A percentile compares a stretch with the other conserved stretches of the same genome.
phyloP scores from a whole-genome alignment of 495 filamentous ascomycete species.

The Collariella sp. region DNA sequence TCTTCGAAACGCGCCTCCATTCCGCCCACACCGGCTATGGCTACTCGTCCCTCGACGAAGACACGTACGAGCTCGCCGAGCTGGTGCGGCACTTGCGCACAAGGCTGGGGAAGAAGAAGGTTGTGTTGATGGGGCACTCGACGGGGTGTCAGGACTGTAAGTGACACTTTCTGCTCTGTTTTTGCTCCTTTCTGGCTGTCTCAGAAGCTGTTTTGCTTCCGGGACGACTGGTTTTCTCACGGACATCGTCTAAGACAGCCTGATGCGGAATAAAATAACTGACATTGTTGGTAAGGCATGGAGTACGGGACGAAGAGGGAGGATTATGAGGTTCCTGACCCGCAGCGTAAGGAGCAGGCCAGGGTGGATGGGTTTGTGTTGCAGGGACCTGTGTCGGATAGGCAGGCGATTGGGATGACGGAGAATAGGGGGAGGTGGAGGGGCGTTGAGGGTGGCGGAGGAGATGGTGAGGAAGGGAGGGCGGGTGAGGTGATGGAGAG shows the following conservation, averaged over 20 bases:
- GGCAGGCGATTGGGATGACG: constrained; percentile 49
- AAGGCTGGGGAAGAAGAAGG: constrained; percentile 39
- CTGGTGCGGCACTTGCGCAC: constrained; percentile 62
- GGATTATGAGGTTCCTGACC: not conserved
- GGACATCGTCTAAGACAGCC: no score
- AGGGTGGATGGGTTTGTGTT: constrained; percentile 70
- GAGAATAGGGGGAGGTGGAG: constrained; percentile 39
- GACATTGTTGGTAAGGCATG: no score
- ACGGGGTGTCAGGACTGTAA: constrained; percentile 74
- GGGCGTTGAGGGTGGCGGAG: constrained; percentile 46
- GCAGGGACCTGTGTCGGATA: constrained; percentile 73
- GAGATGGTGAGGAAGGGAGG: constrained; percentile 41
- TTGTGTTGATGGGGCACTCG: constrained; percentile 85
- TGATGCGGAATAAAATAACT: no score
- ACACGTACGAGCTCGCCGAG: constrained; percentile 63
- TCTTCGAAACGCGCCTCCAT: constrained; percentile 38
- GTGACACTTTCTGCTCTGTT: no score
- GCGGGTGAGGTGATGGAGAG: constrained; percentile 51
- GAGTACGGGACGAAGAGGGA: not conserved
- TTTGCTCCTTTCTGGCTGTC: no score
- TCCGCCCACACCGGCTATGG: constrained; percentile 68
- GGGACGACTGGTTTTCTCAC: no score
- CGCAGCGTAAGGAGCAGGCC: constrained; percentile 27
- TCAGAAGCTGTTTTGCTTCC: no score
- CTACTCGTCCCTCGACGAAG: constrained; percentile 53